Evolutionary conservation across 495 filamentous ascomycete species (phyloP), one percentile per base, ranked within the genome.

Genomic region (Aspergillus nidulans): DNA sequence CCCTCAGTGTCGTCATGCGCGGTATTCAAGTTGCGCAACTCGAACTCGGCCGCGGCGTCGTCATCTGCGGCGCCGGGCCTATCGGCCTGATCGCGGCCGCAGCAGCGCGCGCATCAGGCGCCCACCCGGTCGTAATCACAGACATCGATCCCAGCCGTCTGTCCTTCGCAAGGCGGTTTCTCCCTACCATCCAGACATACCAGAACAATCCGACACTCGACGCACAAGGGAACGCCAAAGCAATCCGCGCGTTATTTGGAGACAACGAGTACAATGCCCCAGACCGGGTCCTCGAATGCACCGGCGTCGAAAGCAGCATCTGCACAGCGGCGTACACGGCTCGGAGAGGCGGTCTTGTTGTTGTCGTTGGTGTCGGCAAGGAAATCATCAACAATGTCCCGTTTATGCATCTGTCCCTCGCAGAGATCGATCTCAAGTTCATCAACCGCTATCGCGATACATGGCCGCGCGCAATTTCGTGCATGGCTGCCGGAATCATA

Each of bases 41-140:
- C 5, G 63, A 72, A 6, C 61, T 70, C 2, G 73, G 75, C 1
- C 70, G 74, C 1, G 82, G 80, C 0, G 82, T 87, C 0, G 74
- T 94, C 6, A 75, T 94, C 0, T 84, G 91, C 43, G 89, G 89
- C 30, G 87, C 89, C 21, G 89, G 89, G 3, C 81, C 88, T 0
- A 86, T 94, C 4, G 89, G 89, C 0, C 68, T 91, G 18, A 76
- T 92, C 49, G 87, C 20, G 77, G 80, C 61, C 79, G 86, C 28
- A 16, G 69, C 62, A 69, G 82, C 81, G 6, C 69, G 79, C 25
- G 84, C 83, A 3, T 83, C 80, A 9, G 84, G 84, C 4, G 83
- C 85, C 9, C 77, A 85, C 61, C 83, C 83, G 0, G 61, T 88
- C 42, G 81, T 86, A 5, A 79, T 87, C 40, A 85, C 82, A 0